Percentiles rank a stretch among this genome's conserved stretches.
Conservation (phyloP, 179 eudicot genomes). For the Patellifolia procumbens region DNA sequence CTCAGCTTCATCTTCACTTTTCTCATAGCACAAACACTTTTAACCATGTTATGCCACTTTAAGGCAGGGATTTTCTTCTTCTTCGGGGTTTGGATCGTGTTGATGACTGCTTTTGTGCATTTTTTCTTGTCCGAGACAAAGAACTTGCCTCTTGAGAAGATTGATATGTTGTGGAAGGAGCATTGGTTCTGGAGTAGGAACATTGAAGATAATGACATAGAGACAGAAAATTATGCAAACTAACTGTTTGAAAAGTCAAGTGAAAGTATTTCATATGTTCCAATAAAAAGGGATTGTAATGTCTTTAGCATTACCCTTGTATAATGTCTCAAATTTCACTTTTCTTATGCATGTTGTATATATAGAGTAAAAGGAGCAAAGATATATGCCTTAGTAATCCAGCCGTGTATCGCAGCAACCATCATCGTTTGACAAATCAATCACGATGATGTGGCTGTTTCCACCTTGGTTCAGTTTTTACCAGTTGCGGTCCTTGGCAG, state of each 20-base stretch:
- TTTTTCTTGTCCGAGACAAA: conserved; percentile 43
- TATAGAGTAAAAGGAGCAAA: too few species aligned
- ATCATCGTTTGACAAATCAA: too few species aligned
- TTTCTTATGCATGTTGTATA: too few species aligned
- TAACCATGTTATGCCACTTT: conserved; percentile 32
- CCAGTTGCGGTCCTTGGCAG: too few species aligned
- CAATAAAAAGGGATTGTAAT: too few species aligned
- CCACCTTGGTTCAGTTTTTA: too few species aligned
- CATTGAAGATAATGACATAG: conserved; percentile 8
- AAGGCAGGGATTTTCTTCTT: conserved; percentile 47
- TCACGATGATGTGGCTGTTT: too few species aligned
- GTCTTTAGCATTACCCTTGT: too few species aligned
- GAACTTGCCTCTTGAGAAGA: conserved; percentile 40
- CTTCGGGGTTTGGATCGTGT: conserved; percentile 36
- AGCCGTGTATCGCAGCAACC: too few species aligned
- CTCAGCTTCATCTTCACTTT: conserved; percentile 30
- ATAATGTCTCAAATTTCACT: too few species aligned
- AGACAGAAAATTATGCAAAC: neutral
- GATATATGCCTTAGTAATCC: too few species aligned
- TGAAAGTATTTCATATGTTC: too few species aligned
- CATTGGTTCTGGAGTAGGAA: conserved; percentile 38
- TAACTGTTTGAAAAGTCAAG: neutral
- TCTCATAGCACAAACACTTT: conserved; percentile 30
- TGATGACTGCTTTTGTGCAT: conserved; percentile 39
- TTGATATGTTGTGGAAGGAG: conserved; percentile 36